Evolutionary conservation across 1,284 basidiomycete genomes (phyloP), one percentile per base, ranked within the genome.

Genomic region (Papiliotrema laurentii): DNA sequence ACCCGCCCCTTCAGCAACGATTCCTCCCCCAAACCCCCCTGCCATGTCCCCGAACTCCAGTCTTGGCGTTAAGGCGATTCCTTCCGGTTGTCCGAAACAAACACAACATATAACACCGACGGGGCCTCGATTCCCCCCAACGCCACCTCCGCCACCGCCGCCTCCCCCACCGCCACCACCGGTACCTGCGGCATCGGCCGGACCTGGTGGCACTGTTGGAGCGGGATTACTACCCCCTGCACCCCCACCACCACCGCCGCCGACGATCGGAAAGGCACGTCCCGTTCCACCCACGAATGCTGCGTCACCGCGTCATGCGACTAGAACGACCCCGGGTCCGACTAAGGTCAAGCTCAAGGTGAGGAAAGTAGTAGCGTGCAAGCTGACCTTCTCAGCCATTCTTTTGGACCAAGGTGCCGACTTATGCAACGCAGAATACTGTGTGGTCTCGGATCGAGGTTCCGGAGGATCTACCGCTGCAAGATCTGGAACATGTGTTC

Each of bases 351-450:
- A 83, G 51, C 71, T 91, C 45, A 87, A 75, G 50, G 72, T 72
- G 11, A 46, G 61, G 31, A 10, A 36, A 36, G 38, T 24, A 6
- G 41, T 7, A 30, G 28, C 11, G 39, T 26, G 39, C 21, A 27
- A 9, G 2, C n/a, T 35, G 5, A 24, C 19, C 6, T 18, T 11
- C 24, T 24, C 47, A 86, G 69, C 86, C 89, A 0, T 89, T 94
- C 72, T 91, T 91, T 69, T 94, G 91, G 90, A 86, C 83, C 57
- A 93, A 94, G 63, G 56, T 91, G 7, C 73, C 79, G 6, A 69
- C 69, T 5, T 65, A 77, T 18, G 64, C 69, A 9, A 65, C 79
- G 3, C 59, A 64, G 16, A 69, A 79, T 3, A 87, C 86, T 0
- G 79, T 93, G 5, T 94, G 89, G 89, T 79, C 76, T 50, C 83